These are phyloP conservation scores for Scopulariopsis brevicaulis DNA, from an alignment of 2,329 filamentous ascomycete species.

Conservation along the genomic window DNA sequence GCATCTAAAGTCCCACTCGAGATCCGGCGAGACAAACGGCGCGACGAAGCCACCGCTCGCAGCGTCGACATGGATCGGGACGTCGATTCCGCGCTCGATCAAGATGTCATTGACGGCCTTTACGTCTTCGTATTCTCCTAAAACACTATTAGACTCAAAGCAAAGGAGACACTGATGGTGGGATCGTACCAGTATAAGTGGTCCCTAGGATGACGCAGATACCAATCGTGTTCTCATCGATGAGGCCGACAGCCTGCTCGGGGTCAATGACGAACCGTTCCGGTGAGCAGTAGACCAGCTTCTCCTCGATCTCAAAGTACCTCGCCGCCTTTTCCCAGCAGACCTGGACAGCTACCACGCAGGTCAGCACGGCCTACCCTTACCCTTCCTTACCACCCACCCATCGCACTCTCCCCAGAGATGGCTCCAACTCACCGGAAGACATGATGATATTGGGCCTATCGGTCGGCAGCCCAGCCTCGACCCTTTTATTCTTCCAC, in stretches of 20 bases:
- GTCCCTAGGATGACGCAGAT: conserved; percentile 87
- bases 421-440: conserved; percentile 26
- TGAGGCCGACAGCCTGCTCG: conserved; percentile 43
- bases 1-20: conserved; percentile 87
- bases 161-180: not conserved
- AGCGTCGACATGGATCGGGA: conserved; percentile 87
- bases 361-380: not conserved
- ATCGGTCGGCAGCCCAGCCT: conserved; percentile 69
- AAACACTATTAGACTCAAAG: not conserved
- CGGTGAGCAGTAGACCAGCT: conserved; percentile 54
- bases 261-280: conserved; percentile 55
- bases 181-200: conserved; percentile 67
- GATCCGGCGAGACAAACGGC: conserved; percentile 73
- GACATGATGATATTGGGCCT: conserved; percentile 93
- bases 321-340: conserved; percentile 91
- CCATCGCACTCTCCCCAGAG: not conserved
- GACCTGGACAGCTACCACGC: conserved; percentile 64
- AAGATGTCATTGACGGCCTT: conserved; percentile 86
- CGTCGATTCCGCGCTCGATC: conserved; percentile 60
- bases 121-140: conserved; percentile 74
- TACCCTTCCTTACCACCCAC: not conserved
- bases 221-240: conserved; percentile 69
- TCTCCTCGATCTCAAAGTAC: conserved; percentile 91
- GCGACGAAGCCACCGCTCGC: conserved; percentile 88
- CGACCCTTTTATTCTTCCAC: conserved; percentile 80